A percentile compares a stretch with the other conserved stretches of the same genome.
phyloP scores from a whole-genome alignment of 225 moss, liverwort and hornwort species.

The Sphagnum contortum region DNA sequence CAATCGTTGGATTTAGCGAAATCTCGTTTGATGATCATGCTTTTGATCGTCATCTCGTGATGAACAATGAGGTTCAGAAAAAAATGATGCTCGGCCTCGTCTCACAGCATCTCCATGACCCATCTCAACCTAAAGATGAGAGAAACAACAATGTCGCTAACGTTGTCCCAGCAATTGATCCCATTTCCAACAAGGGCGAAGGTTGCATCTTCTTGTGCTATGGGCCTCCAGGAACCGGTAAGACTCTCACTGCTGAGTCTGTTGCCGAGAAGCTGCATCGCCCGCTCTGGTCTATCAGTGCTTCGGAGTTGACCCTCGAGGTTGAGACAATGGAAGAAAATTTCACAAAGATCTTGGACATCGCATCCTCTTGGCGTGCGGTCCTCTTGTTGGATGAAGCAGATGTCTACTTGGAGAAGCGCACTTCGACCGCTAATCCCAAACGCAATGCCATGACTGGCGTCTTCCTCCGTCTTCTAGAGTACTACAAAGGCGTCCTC shows the following conservation, averaged over 20 bases:
- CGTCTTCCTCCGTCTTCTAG: conserved; percentile 22
- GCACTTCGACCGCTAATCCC: conserved; percentile 2
- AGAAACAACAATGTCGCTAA: neutral
- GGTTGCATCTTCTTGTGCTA: conserved; percentile 25
- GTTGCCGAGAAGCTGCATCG: conserved; percentile 24
- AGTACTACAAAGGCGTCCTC: conserved; percentile 22
- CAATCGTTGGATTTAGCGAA: too few relatives aligned
- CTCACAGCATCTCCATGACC: neutral
- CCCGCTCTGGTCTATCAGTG: conserved; percentile 24
- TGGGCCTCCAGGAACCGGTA: conserved; percentile 28
- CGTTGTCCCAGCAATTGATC: conserved; percentile 1
- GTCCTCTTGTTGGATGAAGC: conserved; percentile 12
- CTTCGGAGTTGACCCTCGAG: conserved; percentile 7
- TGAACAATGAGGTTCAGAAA: conserved; percentile 13
- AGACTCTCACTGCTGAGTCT: conserved; percentile 24
- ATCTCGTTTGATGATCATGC: conserved; percentile 9
- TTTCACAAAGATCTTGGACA: conserved; percentile 6
- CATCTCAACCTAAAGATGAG: neutral
- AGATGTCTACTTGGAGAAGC: conserved; percentile 4
- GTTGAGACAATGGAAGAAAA: conserved; percentile 3
- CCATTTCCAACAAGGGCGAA: conserved; percentile 22
- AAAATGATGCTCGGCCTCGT: conserved; percentile 4
- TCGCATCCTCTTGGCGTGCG: conserved; percentile 14
- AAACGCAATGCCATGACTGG: conserved; percentile 24
- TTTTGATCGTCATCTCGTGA: conserved; percentile 9